These are phyloP conservation scores for Sergeia podlipaevii DNA, from an alignment of 208 protist genomes.

Conservation along the genomic window DNA sequence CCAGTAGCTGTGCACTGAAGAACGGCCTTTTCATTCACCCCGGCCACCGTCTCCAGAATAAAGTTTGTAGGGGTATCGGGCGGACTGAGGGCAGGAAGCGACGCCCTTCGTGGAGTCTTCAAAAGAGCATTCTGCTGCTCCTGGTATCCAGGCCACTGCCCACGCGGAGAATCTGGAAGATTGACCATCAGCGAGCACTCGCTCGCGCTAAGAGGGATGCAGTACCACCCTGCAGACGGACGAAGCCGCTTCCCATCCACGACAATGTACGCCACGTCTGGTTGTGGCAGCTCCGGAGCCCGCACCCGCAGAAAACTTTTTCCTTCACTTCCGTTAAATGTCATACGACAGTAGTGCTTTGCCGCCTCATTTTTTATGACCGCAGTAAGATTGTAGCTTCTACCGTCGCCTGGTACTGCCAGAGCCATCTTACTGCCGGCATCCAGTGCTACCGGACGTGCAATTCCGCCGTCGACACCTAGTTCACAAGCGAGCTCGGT, in stretches of 20 bases:
- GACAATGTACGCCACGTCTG: slow-evolving; percentile 37
- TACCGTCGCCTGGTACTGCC: slow-evolving; percentile 69
- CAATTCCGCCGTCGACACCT: slow-evolving; percentile 44
- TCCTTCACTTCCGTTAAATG: slow-evolving; percentile 66
- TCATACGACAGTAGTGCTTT: slow-evolving; percentile 68
- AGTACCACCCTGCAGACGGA: slow-evolving; percentile 55
- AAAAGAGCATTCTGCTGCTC: slow-evolving; percentile 1
- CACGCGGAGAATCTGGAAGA: no score
- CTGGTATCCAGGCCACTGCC: not conserved
- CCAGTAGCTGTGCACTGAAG: slow-evolving; percentile 55
- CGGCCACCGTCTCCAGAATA: slow-evolving; percentile 42
- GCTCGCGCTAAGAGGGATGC: slow-evolving; percentile 52
- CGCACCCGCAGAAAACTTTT: slow-evolving; percentile 49
- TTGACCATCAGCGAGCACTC: slow-evolving; percentile 49
- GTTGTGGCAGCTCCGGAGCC: slow-evolving; percentile 29
- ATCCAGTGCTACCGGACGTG: slow-evolving; percentile 37
- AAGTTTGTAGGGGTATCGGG: slow-evolving; percentile 15
- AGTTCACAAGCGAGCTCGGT: slow-evolving; percentile 64
- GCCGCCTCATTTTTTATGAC: slow-evolving; percentile 30
- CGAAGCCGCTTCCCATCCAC: slow-evolving; percentile 46
- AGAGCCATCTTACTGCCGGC: slow-evolving; percentile 14
- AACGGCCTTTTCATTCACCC: slow-evolving; percentile 17
- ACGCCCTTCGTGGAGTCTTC: not conserved
- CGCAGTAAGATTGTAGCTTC: slow-evolving; percentile 66
- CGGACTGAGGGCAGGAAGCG: not conserved